These are phyloP conservation scores for Coleophoma eucalyptorum DNA, from an alignment of 2,329 filamentous ascomycete genomes.

Conservation along the genomic window DNA sequence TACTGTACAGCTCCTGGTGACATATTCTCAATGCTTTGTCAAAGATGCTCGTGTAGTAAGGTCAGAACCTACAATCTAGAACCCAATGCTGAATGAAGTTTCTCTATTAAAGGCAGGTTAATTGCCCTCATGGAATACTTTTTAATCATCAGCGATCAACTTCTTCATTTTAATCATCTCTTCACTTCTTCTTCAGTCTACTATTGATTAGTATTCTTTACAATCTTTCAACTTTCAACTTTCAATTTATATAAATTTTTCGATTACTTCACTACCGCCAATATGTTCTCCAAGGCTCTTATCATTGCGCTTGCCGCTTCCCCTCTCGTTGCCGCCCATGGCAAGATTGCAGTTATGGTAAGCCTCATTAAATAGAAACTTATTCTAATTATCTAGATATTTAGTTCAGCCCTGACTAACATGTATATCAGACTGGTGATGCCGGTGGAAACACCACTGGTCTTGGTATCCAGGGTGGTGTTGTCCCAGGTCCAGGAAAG, in stretches of 20 bases:
- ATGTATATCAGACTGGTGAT: conserved; percentile 25
- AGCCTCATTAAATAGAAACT: too few relatives aligned
- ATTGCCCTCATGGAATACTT: conserved; percentile 7
- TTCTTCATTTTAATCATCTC: conserved; percentile 8
- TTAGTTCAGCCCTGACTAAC: conserved; percentile 2
- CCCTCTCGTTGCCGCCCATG: conserved; percentile 56
- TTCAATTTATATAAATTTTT: conserved; percentile 8
- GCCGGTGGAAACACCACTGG: conserved; percentile 38
- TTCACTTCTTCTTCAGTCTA: conserved; percentile 17
- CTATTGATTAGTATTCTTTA: conserved; percentile 25
- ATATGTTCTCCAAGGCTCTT: too few relatives aligned
- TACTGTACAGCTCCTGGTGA: too few relatives aligned
- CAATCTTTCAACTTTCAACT: conserved; percentile 15
- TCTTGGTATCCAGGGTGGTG: conserved; percentile 35
- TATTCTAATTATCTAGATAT: too few relatives aligned
- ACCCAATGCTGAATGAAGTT: not conserved
- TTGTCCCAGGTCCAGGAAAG: conserved; percentile 35
- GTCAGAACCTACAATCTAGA: too few relatives aligned
- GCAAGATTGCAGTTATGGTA: conserved; percentile 44
- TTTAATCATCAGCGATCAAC: conserved; percentile 23
- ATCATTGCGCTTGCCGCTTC: conserved; percentile 43
- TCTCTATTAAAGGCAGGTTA: conserved; percentile 20
- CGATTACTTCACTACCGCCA: conserved; percentile 11
- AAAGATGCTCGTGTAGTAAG: too few relatives aligned
- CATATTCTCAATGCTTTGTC: too few relatives aligned